Base-by-base conservation (phyloP, 1,284 basidiomycete species). In the Trametes pubescens region DNA sequence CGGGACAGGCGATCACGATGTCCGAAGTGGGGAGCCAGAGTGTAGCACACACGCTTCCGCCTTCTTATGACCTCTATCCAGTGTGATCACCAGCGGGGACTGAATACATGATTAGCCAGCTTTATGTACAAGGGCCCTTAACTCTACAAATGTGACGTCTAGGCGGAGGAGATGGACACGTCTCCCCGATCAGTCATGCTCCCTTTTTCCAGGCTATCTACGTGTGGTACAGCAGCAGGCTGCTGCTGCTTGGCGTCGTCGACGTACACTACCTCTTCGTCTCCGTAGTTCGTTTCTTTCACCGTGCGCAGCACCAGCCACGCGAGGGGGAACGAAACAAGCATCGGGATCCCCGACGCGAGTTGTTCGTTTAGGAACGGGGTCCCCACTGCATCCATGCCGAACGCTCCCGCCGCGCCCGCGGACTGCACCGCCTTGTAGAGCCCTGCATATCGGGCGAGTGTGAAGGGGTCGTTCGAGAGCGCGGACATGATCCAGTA, bases 401-500 rank as follows among this genome's bases (percentile, higher is more conserved):
- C 82, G 68, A 80, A 84, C 29, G 76, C 78, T 44, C 75, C 82
- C 38, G 76, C 81, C 7, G 73, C 61, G 29, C 81, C 82, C 53
- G 78, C 78, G 46, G 74, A 76, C 71, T 80, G 79, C 38, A 79
- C 57, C 37, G 78, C 78, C 72, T 80, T 82, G 75, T 81, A 78
- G 26, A 77, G 65, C 9, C 77, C 77, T 0, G 80, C 77, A 66
- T 78, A 79, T 35, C 81, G 78, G n/a, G 81, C 81, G 59, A 84
- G 77, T 53, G 73, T 77, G 68, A 78, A 79, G 1, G 80, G 78
- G 62, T 82, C 78, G 69, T 82, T 82, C 51, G 77, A 73, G 65
- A 83, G 75, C 34, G 80, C 78, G 44, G 79, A 78, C 79, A 81
- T 80, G 72, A 80, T 78, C 81, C 77, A 78, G 69, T 78, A 78